Conservation (phyloP, 768 basidiomycete species). For the Naganishia vaughanmartiniae region DNA sequence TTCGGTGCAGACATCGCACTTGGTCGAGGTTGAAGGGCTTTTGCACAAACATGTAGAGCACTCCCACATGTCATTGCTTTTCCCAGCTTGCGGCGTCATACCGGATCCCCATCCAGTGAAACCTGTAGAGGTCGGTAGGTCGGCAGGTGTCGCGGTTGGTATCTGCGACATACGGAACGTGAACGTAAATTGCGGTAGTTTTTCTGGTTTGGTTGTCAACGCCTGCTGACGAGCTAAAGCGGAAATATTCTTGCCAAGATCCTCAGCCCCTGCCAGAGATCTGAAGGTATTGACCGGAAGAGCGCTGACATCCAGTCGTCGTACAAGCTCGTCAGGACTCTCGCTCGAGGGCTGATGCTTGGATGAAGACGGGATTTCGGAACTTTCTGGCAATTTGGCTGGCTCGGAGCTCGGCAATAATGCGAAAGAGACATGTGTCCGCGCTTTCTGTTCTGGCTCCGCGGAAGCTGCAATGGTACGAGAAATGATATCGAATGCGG, state of each 20-base stretch:
- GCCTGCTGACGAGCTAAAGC: conserved; percentile 26
- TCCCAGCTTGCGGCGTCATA: conserved; percentile 1
- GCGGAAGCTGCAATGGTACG: conserved; percentile 2
- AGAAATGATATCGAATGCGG: conserved; percentile 17
- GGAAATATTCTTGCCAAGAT: conserved; percentile 6
- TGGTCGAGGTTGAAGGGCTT: conserved; percentile 4
- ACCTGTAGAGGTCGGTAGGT: neutral
- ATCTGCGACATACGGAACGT: neutral
- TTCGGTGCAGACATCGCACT: conserved; percentile 30
- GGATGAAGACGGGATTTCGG: neutral
- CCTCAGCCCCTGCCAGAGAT: conserved; percentile 14
- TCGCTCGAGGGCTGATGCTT: neutral
- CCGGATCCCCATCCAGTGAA: conserved; percentile 20
- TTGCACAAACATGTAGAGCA: conserved; percentile 20
- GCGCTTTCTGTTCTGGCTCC: neutral
- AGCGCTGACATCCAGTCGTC: neutral
- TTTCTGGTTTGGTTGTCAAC: neutral
- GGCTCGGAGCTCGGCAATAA: neutral
- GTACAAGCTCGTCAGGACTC: conserved; percentile 1
- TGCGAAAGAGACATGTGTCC: conserved; percentile 11
- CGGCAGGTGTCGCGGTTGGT: neutral
- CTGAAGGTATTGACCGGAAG: conserved; percentile 28
- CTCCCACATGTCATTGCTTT: conserved; percentile 7
- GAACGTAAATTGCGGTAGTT: conserved; percentile 22
- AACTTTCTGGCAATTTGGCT: neutral